Percentiles rank a stretch among this genome's conserved stretches.
Conservation (phyloP, 2,329 filamentous ascomycete species). For the Cryphonectria carpinicola region DNA sequence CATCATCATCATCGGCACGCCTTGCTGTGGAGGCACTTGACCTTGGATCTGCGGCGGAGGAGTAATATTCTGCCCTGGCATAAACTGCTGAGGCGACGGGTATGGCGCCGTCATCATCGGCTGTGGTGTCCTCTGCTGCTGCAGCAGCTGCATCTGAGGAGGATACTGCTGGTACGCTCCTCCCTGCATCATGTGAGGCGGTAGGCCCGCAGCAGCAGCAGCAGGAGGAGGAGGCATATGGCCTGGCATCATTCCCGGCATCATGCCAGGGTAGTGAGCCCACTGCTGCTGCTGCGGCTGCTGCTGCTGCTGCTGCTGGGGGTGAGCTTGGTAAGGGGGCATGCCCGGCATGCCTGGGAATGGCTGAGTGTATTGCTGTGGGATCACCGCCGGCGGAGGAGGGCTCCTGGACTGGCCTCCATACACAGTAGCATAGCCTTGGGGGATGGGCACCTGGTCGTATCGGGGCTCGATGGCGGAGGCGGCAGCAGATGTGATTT, state of each 20-base stretch:
- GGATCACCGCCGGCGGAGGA: conserved; percentile 33
- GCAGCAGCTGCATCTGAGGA: conserved; percentile 13
- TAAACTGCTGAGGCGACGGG: conserved; percentile 26
- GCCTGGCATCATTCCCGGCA: conserved; percentile 23
- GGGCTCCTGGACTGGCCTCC: conserved; percentile 39
- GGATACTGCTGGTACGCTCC: conserved; percentile 25
- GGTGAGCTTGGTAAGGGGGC: conserved; percentile 28
- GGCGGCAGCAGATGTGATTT: conserved; percentile 8
- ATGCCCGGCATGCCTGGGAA: conserved; percentile 23
- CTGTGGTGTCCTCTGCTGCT: conserved; percentile 21
- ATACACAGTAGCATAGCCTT: conserved; percentile 42
- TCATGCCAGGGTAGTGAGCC: conserved; percentile 22
- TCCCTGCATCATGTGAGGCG: conserved; percentile 24
- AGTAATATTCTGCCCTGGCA: conserved; percentile 14
- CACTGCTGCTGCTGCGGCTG: conserved; percentile 20
- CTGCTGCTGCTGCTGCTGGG: not conserved
- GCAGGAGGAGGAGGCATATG: conserved; percentile 6
- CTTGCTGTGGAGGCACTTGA: conserved; percentile 16
- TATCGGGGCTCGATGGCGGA: conserved; percentile 40
- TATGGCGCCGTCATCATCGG: conserved; percentile 21
- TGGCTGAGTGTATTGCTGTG: conserved; percentile 26
- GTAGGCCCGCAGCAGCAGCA: not conserved
- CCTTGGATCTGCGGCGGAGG: conserved; percentile 20
- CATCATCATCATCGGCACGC: not conserved
- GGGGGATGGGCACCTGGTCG: conserved; percentile 43